Evolutionary conservation across 2,329 filamentous ascomycete genomes (phyloP).

Genomic region (Verticillium nonalfalfae): DNA sequence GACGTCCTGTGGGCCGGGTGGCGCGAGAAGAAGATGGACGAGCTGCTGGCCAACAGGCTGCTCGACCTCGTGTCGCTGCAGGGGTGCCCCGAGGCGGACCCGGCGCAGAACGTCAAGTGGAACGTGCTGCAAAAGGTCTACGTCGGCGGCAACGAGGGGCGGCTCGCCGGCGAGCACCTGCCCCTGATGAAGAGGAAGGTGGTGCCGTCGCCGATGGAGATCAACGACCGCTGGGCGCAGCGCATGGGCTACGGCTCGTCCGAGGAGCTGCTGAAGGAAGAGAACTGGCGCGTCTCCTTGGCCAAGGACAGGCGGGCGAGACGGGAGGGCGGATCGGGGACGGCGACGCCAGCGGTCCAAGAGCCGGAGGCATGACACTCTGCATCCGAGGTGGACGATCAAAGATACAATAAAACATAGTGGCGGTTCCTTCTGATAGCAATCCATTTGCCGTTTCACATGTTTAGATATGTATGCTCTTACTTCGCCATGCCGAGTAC

Average conservation of each 20-base stretch:
- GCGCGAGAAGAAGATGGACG: slow-evolving; percentile 83
- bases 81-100: slow-evolving; percentile 14
- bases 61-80: slow-evolving; percentile 53
- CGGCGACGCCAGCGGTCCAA: neutral
- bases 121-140: slow-evolving; percentile 31
- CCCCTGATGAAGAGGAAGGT: slow-evolving; percentile 45
- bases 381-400: neutral
- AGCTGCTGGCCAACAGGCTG: slow-evolving; percentile 71
- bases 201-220: slow-evolving; percentile 43
- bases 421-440: neutral
- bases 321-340: neutral
- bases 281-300: slow-evolving; percentile 7
- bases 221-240: slow-evolving; percentile 56
- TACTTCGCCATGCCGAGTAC: neutral
- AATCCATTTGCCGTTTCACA: neutral
- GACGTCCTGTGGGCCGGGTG: slow-evolving; percentile 77
- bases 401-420: too few relatives aligned
- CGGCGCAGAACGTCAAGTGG: slow-evolving; percentile 15
- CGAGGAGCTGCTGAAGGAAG: slow-evolving; percentile 35
- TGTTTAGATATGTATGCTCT: too few relatives aligned
- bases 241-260: slow-evolving; percentile 50
- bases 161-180: slow-evolving; percentile 46
- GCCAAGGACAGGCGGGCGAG: slow-evolving; percentile 3
- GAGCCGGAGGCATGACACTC: neutral
- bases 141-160: slow-evolving; percentile 48